Conservation (phyloP, 2,329 filamentous ascomycete genomes). For the Rhynchosporium graminicola region DNA sequence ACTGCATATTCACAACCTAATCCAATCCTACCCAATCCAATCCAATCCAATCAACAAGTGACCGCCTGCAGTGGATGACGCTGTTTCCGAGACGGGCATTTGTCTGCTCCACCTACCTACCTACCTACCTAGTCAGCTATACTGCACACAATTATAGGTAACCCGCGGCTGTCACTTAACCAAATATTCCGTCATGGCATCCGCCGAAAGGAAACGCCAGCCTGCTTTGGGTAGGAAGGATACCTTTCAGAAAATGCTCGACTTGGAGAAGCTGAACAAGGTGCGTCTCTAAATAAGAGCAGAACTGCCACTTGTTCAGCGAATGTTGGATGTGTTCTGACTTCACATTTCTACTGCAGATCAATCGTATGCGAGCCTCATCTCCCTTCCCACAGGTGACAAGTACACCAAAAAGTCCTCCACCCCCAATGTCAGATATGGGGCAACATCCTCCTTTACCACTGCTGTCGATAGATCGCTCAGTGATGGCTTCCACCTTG, state of each 20-base stretch:
- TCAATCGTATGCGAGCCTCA: constrained; percentile 43
- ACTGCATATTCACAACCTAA: neutral
- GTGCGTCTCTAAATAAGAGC: constrained; percentile 44
- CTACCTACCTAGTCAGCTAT: neutral
- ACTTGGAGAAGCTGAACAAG: constrained; percentile 59
- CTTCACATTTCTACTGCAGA: constrained; percentile 39
- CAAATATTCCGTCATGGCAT: constrained; percentile 22
- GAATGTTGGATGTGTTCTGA: constrained; percentile 36
- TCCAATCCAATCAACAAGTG: neutral
- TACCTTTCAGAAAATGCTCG: constrained; percentile 57
- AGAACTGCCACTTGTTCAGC: constrained; percentile 29
- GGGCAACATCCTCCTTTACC: constrained; percentile 20
- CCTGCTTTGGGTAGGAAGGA: constrained; percentile 26
- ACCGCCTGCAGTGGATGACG: constrained; percentile 4
- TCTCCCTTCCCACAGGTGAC: constrained; percentile 17
- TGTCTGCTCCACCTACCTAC: neutral
- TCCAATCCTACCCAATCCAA: neutral
- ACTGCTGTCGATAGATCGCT: constrained; percentile 23
- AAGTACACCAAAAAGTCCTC: constrained; percentile 21
- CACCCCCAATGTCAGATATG: constrained; percentile 20
- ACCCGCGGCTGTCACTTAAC: constrained; percentile 2
- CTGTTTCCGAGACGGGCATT: constrained; percentile 5
- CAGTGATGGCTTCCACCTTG: constrained; percentile 33
- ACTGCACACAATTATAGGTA: constrained; percentile 9
- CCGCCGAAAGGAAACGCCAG: constrained; percentile 22